Percentiles rank a stretch among this genome's conserved stretches.
Evolutionary conservation across 805 yeast species (phyloP).

Genomic region (Wickerhamiella allomyrinae): DNA sequence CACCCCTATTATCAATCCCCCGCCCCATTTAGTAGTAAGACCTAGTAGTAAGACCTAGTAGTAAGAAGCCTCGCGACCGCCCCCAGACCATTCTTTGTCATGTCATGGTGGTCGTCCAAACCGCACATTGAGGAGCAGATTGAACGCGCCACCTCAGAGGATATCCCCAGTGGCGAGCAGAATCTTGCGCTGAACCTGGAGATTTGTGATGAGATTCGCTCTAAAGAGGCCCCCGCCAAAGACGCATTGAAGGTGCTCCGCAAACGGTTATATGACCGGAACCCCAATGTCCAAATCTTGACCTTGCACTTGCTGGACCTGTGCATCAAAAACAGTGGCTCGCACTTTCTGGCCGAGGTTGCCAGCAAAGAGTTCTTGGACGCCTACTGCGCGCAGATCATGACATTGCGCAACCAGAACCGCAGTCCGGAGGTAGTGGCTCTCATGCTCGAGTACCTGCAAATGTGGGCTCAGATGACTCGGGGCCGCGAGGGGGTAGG

Average conservation of each 20-base stretch:
- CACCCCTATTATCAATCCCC: too few species aligned
- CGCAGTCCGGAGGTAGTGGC: conserved; percentile 41
- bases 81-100: conserved; percentile 1
- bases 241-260: conserved; percentile 78
- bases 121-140: conserved; percentile 45
- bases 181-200: conserved; percentile 63
- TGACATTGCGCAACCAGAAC: conserved; percentile 26
- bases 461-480: conserved; percentile 67
- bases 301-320: conserved; percentile 67
- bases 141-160: conserved; percentile 67
- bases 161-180: conserved; percentile 84
- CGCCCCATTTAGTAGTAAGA: too few species aligned
- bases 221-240: conserved; percentile 62
- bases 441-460: conserved; percentile 48
- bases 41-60: too few species aligned
- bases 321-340: conserved; percentile 87
- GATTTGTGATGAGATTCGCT: conserved; percentile 72
- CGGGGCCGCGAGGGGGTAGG: conserved; percentile 48
- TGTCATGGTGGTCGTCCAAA: conserved; percentile 30
- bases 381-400: conserved; percentile 53
- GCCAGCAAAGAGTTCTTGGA: conserved; percentile 79
- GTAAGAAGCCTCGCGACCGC: too few species aligned
- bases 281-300: conserved; percentile 70
- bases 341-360: conserved; percentile 64
- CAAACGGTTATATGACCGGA: conserved; percentile 51